Conservation (phyloP, 208 protist genomes). For the Acanthamoeba healyi region DNA sequence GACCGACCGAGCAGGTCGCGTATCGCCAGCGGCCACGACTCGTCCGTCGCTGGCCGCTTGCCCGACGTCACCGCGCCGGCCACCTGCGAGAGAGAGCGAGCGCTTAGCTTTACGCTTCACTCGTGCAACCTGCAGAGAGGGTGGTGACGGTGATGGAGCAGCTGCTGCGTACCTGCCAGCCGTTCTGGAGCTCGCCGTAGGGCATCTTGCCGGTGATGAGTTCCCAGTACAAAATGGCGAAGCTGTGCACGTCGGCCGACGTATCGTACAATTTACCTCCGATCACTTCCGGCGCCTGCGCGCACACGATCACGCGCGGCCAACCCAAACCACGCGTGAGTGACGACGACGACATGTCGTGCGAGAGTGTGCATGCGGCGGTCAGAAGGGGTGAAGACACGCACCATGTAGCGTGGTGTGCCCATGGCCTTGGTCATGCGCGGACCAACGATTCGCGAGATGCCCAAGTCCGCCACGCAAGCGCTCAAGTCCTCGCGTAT, state of each 20-base stretch:
- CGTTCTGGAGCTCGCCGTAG: slow-evolving; percentile 66
- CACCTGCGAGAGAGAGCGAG: no score
- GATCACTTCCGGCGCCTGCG: slow-evolving; percentile 70
- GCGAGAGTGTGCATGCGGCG: no score
- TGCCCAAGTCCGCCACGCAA: slow-evolving; percentile 51
- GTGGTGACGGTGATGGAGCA: no score
- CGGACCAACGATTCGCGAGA: slow-evolving; percentile 60
- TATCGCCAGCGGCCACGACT: neutral
- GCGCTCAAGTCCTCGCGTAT: slow-evolving; percentile 64
- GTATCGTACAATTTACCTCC: slow-evolving; percentile 49
- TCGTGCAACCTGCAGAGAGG: no score
- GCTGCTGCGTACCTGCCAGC: no score
- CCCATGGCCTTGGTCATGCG: slow-evolving; percentile 73
- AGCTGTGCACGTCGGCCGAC: slow-evolving; percentile 52
- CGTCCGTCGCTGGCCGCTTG: slow-evolving; percentile 26
- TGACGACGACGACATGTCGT: no score
- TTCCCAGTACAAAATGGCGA: slow-evolving; percentile 71
- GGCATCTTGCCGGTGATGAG: slow-evolving; percentile 58
- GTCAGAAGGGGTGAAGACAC: no score
- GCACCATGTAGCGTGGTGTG: slow-evolving; percentile 67
- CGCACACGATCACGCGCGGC: no score
- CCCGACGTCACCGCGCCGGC: slow-evolving; percentile 53
- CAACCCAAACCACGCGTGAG: no score
- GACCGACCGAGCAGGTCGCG: slow-evolving; percentile 52
- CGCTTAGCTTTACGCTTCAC: no score